phyloP scores from a whole-genome alignment of 1,139 yeast genomes.

The Blastobotrys arbuscula region DNA sequence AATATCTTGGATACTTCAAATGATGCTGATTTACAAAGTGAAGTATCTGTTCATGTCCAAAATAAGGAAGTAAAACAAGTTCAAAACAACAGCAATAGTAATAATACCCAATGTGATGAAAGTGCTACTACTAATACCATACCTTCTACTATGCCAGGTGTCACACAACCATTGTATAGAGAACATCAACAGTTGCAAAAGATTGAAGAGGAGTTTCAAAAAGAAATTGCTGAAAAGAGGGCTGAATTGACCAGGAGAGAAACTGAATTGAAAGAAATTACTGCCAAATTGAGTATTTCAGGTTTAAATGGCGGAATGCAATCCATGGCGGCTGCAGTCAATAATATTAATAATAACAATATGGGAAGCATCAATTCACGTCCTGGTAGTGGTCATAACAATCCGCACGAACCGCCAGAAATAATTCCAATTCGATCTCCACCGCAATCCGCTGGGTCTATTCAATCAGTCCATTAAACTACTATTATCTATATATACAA shows the following conservation, averaged over 20 bases:
- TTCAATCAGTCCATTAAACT: background rate
- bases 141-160: slow-evolving; percentile 12
- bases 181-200: slow-evolving; percentile 30
- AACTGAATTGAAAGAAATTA: slow-evolving; percentile 9
- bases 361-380: background rate
- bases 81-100: background rate
- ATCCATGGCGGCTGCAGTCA: background rate
- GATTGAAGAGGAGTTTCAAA: slow-evolving; percentile 64
- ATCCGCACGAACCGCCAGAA: background rate
- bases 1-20: background rate
- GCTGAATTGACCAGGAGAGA: slow-evolving; percentile 41
- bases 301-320: background rate
- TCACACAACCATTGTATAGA: slow-evolving; percentile 13
- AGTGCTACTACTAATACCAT: background rate
- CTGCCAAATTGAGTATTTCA: slow-evolving; percentile 1
- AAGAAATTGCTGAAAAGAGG: slow-evolving; percentile 70
- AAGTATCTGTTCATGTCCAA: background rate
- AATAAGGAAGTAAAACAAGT: background rate
- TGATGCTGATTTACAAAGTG: background rate
- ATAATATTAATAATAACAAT: background rate
- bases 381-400: background rate
- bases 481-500: background rate
- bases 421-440: background rate
- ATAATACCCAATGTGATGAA: background rate
- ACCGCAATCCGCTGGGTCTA: slow-evolving; percentile 1